phyloP scores from a whole-genome alignment of 495 filamentous ascomycete species.

The Elasticomyces elasticus region DNA sequence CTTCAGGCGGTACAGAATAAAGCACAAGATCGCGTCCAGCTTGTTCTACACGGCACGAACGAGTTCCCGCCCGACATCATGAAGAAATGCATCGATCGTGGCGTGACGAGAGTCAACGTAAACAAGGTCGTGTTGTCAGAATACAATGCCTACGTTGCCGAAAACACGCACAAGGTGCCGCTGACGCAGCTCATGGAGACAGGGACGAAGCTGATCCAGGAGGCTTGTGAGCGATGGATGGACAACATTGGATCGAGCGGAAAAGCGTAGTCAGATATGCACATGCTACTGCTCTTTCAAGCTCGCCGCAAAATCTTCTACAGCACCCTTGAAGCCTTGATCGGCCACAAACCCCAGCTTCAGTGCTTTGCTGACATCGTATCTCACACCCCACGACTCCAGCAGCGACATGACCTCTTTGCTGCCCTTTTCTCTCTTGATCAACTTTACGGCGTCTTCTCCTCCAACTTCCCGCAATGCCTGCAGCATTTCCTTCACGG shows the following conservation, averaged over 20 bases:
- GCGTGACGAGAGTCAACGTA: constrained; percentile 71
- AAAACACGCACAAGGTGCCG: constrained; percentile 54
- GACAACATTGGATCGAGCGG: constrained; percentile 58
- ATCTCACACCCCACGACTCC: constrained; percentile 60
- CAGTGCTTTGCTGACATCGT: constrained; percentile 40
- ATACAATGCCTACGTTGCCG: constrained; percentile 54
- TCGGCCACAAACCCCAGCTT: constrained; percentile 24
- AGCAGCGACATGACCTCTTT: constrained; percentile 54
- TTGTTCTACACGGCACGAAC: constrained; percentile 73
- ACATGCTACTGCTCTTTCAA: constrained; percentile 13
- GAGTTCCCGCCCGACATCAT: constrained; percentile 50
- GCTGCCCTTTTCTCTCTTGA: constrained; percentile 49
- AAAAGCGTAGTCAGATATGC: constrained; percentile 37
- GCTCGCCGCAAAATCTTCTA: constrained; percentile 23
- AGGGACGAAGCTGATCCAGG: constrained; percentile 62
- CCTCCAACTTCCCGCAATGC: constrained; percentile 61
- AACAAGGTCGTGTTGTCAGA: constrained; percentile 71
- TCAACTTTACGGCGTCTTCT: constrained; percentile 50
- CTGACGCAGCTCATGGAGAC: constrained; percentile 64
- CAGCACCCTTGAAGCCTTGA: constrained; percentile 22
- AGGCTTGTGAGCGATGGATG: constrained; percentile 64
- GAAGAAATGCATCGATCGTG: constrained; percentile 54
- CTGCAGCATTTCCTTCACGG: constrained; percentile 64
- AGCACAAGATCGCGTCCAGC: constrained; percentile 49
- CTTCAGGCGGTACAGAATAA: constrained; percentile 53